Conservation (phyloP, 2,329 filamentous ascomycete genomes). For the Penicillium psychrosexuale region DNA sequence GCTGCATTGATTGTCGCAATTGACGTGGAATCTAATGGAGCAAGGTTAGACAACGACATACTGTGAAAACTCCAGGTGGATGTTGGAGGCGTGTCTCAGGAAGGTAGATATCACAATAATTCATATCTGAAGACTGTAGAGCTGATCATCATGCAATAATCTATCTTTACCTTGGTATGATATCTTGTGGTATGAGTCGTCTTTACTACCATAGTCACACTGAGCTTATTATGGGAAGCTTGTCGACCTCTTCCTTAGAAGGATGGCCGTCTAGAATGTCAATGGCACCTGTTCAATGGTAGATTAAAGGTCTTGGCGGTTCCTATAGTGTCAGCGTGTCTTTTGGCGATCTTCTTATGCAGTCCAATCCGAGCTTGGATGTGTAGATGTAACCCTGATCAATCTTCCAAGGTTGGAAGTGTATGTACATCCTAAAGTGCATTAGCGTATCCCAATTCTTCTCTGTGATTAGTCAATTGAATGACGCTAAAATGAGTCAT, state of each 20-base stretch:
- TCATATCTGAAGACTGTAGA: not conserved
- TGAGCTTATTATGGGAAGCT: not conserved
- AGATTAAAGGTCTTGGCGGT: not conserved
- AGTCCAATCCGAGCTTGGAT: not conserved
- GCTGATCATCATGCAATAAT: constrained; percentile 1
- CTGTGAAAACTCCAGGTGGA: not conserved
- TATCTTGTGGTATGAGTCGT: not conserved
- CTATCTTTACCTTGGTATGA: not conserved
- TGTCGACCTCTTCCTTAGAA: not conserved
- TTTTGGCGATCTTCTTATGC: not conserved
- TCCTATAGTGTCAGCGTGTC: no score
- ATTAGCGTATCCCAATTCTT: not conserved
- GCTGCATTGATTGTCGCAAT: not conserved
- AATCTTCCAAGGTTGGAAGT: not conserved
- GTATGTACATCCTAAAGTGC: not conserved
- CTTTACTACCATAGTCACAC: not conserved
- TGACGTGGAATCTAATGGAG: not conserved
- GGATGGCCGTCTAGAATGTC: not conserved
- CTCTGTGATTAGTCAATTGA: constrained; percentile 9
- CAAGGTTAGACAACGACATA: not conserved
- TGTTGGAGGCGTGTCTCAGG: not conserved
- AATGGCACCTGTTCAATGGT: not conserved
- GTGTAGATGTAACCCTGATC: not conserved
- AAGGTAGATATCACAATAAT: not conserved
- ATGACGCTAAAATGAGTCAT: constrained; percentile 27